A percentile compares a stretch with the other conserved stretches of the same genome.
Evolutionary conservation across 2,329 filamentous ascomycete genomes (phyloP).

Genomic region (Diaporthe amygdali): DNA sequence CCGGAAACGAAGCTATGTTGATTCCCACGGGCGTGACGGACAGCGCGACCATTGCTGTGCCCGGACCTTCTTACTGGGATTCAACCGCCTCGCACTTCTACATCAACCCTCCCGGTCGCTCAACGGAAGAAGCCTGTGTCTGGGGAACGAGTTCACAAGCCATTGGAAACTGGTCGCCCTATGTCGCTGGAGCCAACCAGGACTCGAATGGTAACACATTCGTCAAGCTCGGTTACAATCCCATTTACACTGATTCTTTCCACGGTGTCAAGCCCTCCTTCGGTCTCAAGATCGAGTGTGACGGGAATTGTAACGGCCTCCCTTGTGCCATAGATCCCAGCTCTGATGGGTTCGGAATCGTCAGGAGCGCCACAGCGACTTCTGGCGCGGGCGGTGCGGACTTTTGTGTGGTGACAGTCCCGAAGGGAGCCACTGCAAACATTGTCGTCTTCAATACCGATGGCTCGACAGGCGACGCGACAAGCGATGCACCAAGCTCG

Average conservation of each 20-base stretch:
- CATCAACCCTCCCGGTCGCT: constrained; percentile 75
- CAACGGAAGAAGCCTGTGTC: constrained; percentile 65
- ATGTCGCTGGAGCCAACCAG: constrained; percentile 77
- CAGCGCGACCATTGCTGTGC: constrained; percentile 69
- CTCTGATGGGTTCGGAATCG: constrained; percentile 58
- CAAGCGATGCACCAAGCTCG: constrained; percentile 25
- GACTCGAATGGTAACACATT: constrained; percentile 69
- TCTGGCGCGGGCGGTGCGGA: constrained; percentile 70
- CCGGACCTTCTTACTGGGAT: constrained; percentile 73
- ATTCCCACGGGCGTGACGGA: constrained; percentile 74
- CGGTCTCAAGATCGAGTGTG: constrained; percentile 74
- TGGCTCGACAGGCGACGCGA: constrained; percentile 39
- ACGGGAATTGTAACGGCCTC: constrained; percentile 71
- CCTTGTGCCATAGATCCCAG: constrained; percentile 74
- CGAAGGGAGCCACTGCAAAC: constrained; percentile 68
- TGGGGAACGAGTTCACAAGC: constrained; percentile 71
- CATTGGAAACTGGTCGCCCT: constrained; percentile 78
- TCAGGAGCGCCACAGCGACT: constrained; percentile 59
- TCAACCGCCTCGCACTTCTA: constrained; percentile 80
- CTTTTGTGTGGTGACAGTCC: constrained; percentile 80
- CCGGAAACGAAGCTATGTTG: constrained; percentile 82
- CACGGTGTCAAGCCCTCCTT: constrained; percentile 65
- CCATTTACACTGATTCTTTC: constrained; percentile 69
- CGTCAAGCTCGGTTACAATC: constrained; percentile 80
- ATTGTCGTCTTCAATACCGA: constrained; percentile 66